Conservation (phyloP, 2,329 filamentous ascomycete species). For the Diaporthe vexans region DNA sequence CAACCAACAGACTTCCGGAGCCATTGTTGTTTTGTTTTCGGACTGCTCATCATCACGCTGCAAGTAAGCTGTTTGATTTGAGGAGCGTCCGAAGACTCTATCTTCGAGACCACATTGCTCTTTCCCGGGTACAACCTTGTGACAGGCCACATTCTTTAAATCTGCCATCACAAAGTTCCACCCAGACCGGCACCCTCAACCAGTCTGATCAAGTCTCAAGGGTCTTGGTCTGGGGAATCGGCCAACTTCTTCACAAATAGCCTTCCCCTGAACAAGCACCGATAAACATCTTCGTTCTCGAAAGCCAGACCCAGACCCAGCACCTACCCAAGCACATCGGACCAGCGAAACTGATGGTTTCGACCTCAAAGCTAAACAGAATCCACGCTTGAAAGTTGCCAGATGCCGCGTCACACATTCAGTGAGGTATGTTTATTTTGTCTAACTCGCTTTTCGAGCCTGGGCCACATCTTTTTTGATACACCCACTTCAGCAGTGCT, state of each 20-base stretch:
- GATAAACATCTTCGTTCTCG: not conserved
- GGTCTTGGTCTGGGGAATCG: too few relatives aligned
- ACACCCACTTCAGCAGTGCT: not conserved
- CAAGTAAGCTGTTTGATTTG: not conserved
- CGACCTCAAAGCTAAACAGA: not conserved
- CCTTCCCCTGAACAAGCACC: not conserved
- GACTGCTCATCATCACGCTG: not conserved
- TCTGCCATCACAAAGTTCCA: not conserved
- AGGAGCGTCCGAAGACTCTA: too few relatives aligned
- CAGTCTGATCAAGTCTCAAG: not conserved
- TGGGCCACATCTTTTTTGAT: not conserved
- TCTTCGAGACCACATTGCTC: not conserved
- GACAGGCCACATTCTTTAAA: too few relatives aligned
- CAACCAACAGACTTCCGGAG: not conserved
- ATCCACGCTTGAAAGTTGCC: not conserved
- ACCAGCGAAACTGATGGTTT: not conserved
- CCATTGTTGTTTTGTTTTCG: too few relatives aligned
- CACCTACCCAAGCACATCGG: not conserved
- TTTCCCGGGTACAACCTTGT: not conserved
- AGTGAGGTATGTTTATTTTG: not conserved
- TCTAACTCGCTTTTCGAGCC: not conserved
- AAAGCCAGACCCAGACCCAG: not conserved
- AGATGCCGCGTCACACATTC: not conserved
- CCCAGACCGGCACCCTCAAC: too few relatives aligned
- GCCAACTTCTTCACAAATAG: not conserved